Conservation (phyloP, 192 early-diverging fungal genomes). For the Allomyces macrogynus region DNA sequence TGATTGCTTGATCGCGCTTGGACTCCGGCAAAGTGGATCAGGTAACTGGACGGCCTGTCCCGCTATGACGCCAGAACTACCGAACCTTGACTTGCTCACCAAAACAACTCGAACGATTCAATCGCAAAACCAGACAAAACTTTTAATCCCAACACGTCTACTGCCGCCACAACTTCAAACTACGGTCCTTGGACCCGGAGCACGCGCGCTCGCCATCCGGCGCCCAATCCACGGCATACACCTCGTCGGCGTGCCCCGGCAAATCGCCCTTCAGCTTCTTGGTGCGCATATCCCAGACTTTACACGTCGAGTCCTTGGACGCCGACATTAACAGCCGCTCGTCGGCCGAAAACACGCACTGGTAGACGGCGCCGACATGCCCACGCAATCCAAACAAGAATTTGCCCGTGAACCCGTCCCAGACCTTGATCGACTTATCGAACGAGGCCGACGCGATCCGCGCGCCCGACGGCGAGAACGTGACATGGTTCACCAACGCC, state of each 20-base stretch:
- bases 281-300: slow-evolving; percentile 83
- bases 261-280: slow-evolving; percentile 78
- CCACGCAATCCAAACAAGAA: slow-evolving; percentile 82
- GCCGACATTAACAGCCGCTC: slow-evolving; percentile 75
- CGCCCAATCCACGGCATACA: slow-evolving; percentile 88
- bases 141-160: slow-evolving; percentile 1
- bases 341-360: slow-evolving; percentile 85
- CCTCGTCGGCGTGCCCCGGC: slow-evolving; percentile 91
- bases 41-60: too few species aligned
- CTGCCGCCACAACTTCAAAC: slow-evolving; percentile 62
- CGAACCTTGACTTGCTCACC: too few species aligned
- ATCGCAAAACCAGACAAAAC: too few species aligned
- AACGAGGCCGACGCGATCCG: slow-evolving; percentile 80
- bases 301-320: slow-evolving; percentile 79
- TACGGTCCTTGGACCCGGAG: slow-evolving; percentile 81
- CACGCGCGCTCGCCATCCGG: slow-evolving; percentile 77
- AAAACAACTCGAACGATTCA: too few species aligned
- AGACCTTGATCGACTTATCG: slow-evolving; percentile 93
- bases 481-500: slow-evolving; percentile 83
- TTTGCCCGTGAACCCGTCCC: slow-evolving; percentile 77
- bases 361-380: slow-evolving; percentile 91
- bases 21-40: too few species aligned
- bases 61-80: too few species aligned
- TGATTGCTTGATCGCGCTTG: too few species aligned
- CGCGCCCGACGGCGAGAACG: slow-evolving; percentile 80